phyloP scores from a whole-genome alignment of 768 basidiomycete genomes.

The Fistulinella prunicolor region DNA sequence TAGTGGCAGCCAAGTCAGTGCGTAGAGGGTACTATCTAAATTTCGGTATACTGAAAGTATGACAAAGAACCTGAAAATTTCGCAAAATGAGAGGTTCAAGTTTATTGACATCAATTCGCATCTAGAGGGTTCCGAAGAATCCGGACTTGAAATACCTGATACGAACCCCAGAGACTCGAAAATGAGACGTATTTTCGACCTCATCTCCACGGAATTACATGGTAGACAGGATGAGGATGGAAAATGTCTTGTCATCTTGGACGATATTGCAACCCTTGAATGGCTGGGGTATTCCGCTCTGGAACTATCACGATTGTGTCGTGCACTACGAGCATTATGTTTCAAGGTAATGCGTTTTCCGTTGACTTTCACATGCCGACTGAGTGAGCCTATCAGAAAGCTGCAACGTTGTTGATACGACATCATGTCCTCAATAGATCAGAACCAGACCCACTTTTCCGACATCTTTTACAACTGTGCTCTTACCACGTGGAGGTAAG shows the following conservation, averaged over 20 bases:
- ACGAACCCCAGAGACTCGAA: constrained; percentile 6
- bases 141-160: constrained; percentile 7
- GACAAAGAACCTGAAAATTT: constrained; percentile 34
- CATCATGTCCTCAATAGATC: constrained; percentile 56
- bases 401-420: constrained; percentile 57
- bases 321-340: constrained; percentile 58
- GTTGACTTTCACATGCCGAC: not conserved
- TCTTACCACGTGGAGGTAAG: constrained; percentile 70
- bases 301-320: constrained; percentile 55
- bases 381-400: constrained; percentile 34
- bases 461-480: constrained; percentile 57
- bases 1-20: constrained; percentile 62
- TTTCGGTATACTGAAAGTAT: constrained; percentile 3
- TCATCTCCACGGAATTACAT: constrained; percentile 30
- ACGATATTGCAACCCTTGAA: constrained; percentile 63
- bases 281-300: constrained; percentile 62
- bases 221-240: constrained; percentile 6
- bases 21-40: constrained; percentile 23
- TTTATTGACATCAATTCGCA: constrained; percentile 54
- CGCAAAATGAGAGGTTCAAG: constrained; percentile 39
- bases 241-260: constrained; percentile 56
- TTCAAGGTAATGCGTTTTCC: constrained; percentile 41
- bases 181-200: constrained; percentile 37
- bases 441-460: constrained; percentile 60
- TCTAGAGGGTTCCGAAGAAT: constrained; percentile 21